phyloP scores from a whole-genome alignment of 2,329 filamentous ascomycete species.

The Trichophyton benhamiae region DNA sequence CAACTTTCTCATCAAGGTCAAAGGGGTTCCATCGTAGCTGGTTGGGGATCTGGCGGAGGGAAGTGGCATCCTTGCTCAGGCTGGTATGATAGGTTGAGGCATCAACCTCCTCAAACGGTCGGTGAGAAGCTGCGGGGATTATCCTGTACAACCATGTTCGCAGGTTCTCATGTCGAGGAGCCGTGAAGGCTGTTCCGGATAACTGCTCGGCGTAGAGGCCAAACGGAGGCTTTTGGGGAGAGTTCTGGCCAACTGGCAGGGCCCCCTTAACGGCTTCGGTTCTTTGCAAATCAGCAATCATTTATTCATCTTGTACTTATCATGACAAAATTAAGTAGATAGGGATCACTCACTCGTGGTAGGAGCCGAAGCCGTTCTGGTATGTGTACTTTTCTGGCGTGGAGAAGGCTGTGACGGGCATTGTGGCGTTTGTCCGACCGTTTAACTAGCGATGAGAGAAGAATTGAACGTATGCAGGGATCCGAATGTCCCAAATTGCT shows the following conservation, averaged over 20 bases:
- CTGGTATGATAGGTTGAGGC: slow-evolving; percentile 35
- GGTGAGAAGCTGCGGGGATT: slow-evolving; percentile 51
- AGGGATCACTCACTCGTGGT: slow-evolving; percentile 54
- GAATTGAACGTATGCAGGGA: background rate
- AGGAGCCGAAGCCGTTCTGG: slow-evolving; percentile 63
- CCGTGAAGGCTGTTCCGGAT: slow-evolving; percentile 60
- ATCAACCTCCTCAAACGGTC: slow-evolving; percentile 36
- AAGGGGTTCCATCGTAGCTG: slow-evolving; percentile 72
- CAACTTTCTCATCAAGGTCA: slow-evolving; percentile 55
- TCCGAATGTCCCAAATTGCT: background rate
- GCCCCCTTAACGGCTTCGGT: slow-evolving; percentile 65
- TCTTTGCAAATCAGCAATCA: slow-evolving; percentile 31
- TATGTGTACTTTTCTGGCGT: slow-evolving; percentile 61
- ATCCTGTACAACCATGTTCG: slow-evolving; percentile 64
- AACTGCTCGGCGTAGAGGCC: slow-evolving; percentile 75
- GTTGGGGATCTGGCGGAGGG: slow-evolving; percentile 53
- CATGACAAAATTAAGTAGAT: background rate
- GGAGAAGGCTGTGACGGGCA: slow-evolving; percentile 54
- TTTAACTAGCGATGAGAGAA: background rate
- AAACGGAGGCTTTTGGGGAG: slow-evolving; percentile 64
- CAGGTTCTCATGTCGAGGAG: slow-evolving; percentile 55
- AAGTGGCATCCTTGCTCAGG: slow-evolving; percentile 29
- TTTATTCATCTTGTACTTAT: background rate
- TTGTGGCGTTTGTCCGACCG: slow-evolving; percentile 22
- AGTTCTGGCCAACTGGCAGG: slow-evolving; percentile 64